These are phyloP conservation scores for Tolypocladium guangdongense DNA, from an alignment of 2,329 filamentous ascomycete genomes.

Conservation along the genomic window DNA sequence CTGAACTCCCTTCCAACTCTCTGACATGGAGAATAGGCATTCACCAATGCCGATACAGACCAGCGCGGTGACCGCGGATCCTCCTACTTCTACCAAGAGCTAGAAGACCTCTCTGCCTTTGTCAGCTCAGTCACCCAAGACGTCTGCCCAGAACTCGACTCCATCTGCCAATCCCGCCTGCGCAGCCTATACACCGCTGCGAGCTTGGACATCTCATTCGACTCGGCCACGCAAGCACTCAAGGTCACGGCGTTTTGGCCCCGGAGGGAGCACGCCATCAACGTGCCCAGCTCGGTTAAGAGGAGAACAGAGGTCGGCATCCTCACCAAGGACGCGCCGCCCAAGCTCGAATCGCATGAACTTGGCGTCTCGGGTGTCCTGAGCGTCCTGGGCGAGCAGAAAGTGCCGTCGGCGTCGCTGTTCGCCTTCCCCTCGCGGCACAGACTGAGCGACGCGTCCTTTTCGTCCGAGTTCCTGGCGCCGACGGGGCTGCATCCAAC, in stretches of 20 bases:
- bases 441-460: slow-evolving; percentile 44
- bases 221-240: slow-evolving; percentile 53
- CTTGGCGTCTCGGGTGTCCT: slow-evolving; percentile 69
- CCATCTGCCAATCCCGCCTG: slow-evolving; percentile 38
- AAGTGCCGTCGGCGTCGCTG: slow-evolving; percentile 60
- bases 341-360: slow-evolving; percentile 55
- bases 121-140: slow-evolving; percentile 38
- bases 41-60: slow-evolving; percentile 38
- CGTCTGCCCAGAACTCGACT: slow-evolving; percentile 36
- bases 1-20: not conserved
- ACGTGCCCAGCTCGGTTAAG: slow-evolving; percentile 26
- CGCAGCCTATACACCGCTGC: slow-evolving; percentile 38
- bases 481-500: slow-evolving; percentile 80
- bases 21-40: slow-evolving; percentile 36
- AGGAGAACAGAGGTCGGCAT: slow-evolving; percentile 73
- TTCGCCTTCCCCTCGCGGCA: slow-evolving; percentile 82
- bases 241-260: slow-evolving; percentile 57
- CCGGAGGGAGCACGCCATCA: slow-evolving; percentile 27
- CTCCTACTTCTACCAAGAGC: slow-evolving; percentile 59
- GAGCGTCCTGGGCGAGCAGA: slow-evolving; percentile 65
- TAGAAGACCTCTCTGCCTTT: slow-evolving; percentile 47
- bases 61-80: slow-evolving; percentile 34
- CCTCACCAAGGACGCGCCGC: slow-evolving; percentile 52
- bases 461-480: slow-evolving; percentile 50
- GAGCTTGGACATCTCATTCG: slow-evolving; percentile 68